Percentiles rank a stretch among this genome's conserved stretches.
Conservation (phyloP, 768 basidiomycete genomes). For the Rhizopogon vinicolor region DNA sequence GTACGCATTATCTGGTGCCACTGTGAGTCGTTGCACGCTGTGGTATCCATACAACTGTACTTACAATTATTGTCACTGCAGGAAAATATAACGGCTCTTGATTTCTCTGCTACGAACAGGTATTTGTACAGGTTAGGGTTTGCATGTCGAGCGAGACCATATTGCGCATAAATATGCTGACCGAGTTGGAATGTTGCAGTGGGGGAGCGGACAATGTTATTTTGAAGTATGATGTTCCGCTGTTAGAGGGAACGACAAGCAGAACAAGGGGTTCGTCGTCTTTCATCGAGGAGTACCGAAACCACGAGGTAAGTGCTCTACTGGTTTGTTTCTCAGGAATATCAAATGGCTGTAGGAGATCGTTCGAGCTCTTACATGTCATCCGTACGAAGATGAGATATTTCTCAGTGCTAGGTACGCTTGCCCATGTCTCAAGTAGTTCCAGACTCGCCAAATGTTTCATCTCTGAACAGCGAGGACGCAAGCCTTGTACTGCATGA, state of each 20-base stretch:
- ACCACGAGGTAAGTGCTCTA: conserved; percentile 22
- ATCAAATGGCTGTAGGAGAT: conserved; percentile 41
- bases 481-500: conserved; percentile 64
- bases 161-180: not conserved
- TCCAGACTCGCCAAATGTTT: not conserved
- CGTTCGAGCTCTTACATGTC: conserved; percentile 60
- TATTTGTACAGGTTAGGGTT: conserved; percentile 58
- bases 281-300: conserved; percentile 20
- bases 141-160: conserved; percentile 1
- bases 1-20: conserved; percentile 40
- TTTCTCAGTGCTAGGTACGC: conserved; percentile 66
- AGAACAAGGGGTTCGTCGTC: conserved; percentile 11
- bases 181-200: conserved; percentile 24
- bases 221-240: conserved; percentile 48
- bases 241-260: conserved; percentile 17
- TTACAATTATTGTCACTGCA: conserved; percentile 24
- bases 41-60: no score
- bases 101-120: conserved; percentile 63
- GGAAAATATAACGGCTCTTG: conserved; percentile 68
- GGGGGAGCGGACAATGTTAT: conserved; percentile 51
- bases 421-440: conserved; percentile 7
- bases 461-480: conserved; percentile 51
- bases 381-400: conserved; percentile 63
- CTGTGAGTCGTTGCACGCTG: conserved; percentile 13
- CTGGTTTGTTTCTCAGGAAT: no score